Base-by-base conservation (phyloP, 257 asterid genomes). In the Thymus mandschuricus region DNA sequence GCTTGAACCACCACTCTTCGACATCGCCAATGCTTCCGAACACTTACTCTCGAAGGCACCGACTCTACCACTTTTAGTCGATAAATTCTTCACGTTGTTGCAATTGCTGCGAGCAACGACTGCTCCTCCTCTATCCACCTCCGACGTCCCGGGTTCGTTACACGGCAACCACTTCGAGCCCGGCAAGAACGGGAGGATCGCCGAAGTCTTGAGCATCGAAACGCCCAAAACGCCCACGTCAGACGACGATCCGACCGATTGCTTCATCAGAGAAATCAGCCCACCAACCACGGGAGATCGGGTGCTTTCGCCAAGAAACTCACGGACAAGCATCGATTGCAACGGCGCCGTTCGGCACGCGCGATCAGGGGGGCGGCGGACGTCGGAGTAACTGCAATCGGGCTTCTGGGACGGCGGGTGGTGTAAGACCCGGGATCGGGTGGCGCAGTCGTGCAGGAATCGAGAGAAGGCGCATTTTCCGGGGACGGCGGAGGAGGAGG, bases 161-260 rank as follows among this genome's bases (percentile, higher is more conserved):
- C 86, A 83, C 1, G 95, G 94, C 51, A 86, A 52, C 91, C 92
- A 85, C 78, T 88, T 90, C 3, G 96, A 88, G 5, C 81, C 88
- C 7, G 85, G 84, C 10, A 92, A 58, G 74, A 88, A 84, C 1
- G 91, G 82, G 67, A 90, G 62, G 49, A 87, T 59, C 11, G 83
- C 50, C 0, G 86, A 84, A 27, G 88, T 80, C 64, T 83, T 86
- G 4, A 86, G 27, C 13, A 90, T 87, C 28, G 97, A 88, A 79
- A 88, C 76, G 45, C 90, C 91, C 29, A 81, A 80, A 52, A 48
- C 79, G 29, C 70, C 61, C 3, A 63, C 45, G 64, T 66, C 12
- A 30, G 84, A 62, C 46, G 86, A 50, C 60, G 62, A 10, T 54
- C 79, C 85, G 12, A 73, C 68, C 27, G 95, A 72, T 5, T 86